Base-by-base conservation (phyloP, 345 rosid species). In the Capsella bursapastoris region DNA sequence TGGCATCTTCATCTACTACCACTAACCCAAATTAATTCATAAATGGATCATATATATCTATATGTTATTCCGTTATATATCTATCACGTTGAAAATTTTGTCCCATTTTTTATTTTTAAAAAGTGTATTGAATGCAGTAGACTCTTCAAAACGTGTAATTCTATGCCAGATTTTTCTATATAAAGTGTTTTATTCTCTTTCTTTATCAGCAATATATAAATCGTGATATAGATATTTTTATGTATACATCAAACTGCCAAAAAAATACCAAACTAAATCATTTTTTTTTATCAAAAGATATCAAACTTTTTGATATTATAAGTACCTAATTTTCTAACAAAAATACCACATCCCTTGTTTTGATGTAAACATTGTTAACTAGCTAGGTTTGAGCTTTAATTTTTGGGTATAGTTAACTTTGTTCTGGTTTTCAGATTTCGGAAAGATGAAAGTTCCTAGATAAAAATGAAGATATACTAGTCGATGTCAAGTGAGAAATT, bases 1-100 rank as follows among this genome's bases (percentile, higher is more conserved):
- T 22, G 32, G 69, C 59, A 16, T 72, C 51, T 72, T 71, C 50
- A 15, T 15, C 52, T 45, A 14, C 18, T 45, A 45, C 18, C 49
- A 45, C 49, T 13, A 45, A n/a, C 16, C 18, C 14, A n/a, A 45
- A 0, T 45, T 45, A 14, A 45, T 45, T 14, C 18, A 45, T 14
- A 14, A 14, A 22, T 45, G 8, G 16, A 14, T 44, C 3, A 22
- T 1, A 22, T 22, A 22, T 41, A 41, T 9, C 1, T 40, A 40
- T 44, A 14, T 44, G 16, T 13, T 14, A 14, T 44, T 14, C 14
- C 49, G 49, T 44, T 8, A 18, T 18, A 18, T 18, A 44, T 3
- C 43, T 40, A 40, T 3, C 4, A 41, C 14, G 4, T 12, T 41
- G n/a, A 41, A 41, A 41, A 12, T 1, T 4, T 41, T 41, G n/a